Evolutionary conservation across 257 asterid species (phyloP).

Genomic region (Paraleonurus japonicus): DNA sequence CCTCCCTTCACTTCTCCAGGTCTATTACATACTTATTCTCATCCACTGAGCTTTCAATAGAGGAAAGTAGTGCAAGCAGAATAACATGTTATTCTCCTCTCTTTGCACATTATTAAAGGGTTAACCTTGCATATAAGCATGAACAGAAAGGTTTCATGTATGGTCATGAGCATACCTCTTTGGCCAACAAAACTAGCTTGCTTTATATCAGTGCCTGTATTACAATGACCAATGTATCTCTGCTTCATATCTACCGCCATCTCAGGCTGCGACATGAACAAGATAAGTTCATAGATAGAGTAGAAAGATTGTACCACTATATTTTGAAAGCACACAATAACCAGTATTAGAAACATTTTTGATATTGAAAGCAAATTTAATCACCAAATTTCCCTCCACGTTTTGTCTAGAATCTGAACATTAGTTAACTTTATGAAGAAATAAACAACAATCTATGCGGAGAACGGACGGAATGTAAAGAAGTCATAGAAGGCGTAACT

Average conservation of each 20-base stretch:
- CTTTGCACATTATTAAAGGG: background rate
- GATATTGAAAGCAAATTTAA: background rate
- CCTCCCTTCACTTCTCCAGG: conserved; percentile 1
- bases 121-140: conserved; percentile 11
- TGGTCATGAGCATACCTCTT: conserved; percentile 55
- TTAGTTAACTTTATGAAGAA: background rate
- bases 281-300: background rate
- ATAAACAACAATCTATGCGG: background rate
- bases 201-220: conserved; percentile 89
- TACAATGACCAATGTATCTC: conserved; percentile 93
- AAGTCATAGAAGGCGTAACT: background rate
- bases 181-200: conserved; percentile 97
- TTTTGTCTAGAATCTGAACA: background rate
- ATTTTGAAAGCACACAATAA: background rate
- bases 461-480: background rate
- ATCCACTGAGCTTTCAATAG: conserved; percentile 2
- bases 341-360: background rate
- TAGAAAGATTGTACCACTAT: background rate
- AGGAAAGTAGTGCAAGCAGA: background rate
- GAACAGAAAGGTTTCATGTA: conserved; percentile 12
- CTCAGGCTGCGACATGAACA: conserved; percentile 68
- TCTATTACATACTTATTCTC: background rate
- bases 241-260: conserved; percentile 83
- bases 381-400: background rate
- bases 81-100: background rate